Conservation (phyloP, 768 basidiomycete species). For the Suillus subaureus region DNA sequence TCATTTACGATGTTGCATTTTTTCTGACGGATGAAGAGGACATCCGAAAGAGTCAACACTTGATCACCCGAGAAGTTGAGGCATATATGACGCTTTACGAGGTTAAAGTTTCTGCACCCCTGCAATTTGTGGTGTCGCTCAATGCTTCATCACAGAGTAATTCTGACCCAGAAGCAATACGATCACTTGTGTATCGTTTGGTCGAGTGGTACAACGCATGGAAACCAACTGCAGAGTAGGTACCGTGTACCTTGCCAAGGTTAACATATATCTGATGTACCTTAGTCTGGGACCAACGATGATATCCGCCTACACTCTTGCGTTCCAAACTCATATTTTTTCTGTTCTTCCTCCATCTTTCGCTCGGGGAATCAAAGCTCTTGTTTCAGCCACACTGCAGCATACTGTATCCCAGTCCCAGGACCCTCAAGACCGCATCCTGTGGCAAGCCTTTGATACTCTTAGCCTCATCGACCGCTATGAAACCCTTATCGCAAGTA, state of each 20-base stretch:
- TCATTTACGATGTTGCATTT: background rate
- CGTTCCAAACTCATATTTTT: conserved; percentile 76
- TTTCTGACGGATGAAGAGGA: conserved; percentile 48
- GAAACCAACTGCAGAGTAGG: conserved; percentile 68
- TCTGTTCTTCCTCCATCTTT: conserved; percentile 72
- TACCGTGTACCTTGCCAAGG: conserved; percentile 14
- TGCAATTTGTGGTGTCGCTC: conserved; percentile 4
- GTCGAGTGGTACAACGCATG: conserved; percentile 78
- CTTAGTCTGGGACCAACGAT: conserved; percentile 63
- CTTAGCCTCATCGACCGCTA: conserved; percentile 82
- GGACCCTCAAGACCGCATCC: conserved; percentile 33
- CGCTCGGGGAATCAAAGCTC: conserved; percentile 64
- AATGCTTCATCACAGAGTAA: conserved; percentile 39
- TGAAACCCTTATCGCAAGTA: conserved; percentile 79
- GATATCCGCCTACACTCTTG: conserved; percentile 59
- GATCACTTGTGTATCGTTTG: conserved; percentile 57
- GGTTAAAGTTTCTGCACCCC: conserved; percentile 35
- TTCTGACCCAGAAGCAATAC: conserved; percentile 50
- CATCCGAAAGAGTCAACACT: conserved; percentile 56
- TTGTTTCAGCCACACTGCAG: conserved; percentile 59
- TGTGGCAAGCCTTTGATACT: conserved; percentile 66
- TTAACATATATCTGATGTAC: conserved; percentile 14
- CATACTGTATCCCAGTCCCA: conserved; percentile 25
- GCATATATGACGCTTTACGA: conserved; percentile 62
- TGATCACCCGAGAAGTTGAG: conserved; percentile 64